Conservation (phyloP, 441 rosid species). For the Populus tomentosa region DNA sequence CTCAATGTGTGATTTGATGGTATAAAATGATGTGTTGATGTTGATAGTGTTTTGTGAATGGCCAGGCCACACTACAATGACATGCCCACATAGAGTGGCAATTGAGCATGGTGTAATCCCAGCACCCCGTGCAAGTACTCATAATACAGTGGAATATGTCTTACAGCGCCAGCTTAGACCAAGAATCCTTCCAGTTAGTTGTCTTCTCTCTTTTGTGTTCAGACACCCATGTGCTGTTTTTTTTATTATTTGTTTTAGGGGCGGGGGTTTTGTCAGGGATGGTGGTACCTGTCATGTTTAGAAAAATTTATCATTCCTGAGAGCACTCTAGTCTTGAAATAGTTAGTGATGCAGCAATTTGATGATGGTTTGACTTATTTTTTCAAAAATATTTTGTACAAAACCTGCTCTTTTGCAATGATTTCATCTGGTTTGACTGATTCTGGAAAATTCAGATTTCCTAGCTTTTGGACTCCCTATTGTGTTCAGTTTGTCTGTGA, state of each 20-base stretch:
- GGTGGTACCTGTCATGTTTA: background rate
- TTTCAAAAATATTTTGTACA: background rate
- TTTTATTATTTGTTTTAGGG: background rate
- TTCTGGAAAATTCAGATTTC: background rate
- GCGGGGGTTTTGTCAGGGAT: background rate
- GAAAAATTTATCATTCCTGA: background rate
- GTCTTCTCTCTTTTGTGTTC: background rate
- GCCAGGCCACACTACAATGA: conserved; percentile 81
- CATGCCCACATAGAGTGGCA: conserved; percentile 77
- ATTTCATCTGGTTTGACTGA: background rate
- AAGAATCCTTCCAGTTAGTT: conserved; percentile 40
- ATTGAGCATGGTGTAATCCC: conserved; percentile 59
- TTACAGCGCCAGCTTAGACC: conserved; percentile 75
- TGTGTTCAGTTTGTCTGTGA: background rate
- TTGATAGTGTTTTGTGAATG: conserved; percentile 14
- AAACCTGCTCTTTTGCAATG: background rate
- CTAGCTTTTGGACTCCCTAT: background rate
- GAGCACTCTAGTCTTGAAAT: background rate
- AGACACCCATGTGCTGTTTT: background rate
- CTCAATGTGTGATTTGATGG: background rate
- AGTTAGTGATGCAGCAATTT: background rate
- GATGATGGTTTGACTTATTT: background rate
- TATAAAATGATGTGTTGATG: conserved; percentile 9
- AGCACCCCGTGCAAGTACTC: conserved; percentile 47
- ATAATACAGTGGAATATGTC: conserved; percentile 59